phyloP scores from a whole-genome alignment of 495 filamentous ascomycete species.

The Elasticomyces elasticus region DNA sequence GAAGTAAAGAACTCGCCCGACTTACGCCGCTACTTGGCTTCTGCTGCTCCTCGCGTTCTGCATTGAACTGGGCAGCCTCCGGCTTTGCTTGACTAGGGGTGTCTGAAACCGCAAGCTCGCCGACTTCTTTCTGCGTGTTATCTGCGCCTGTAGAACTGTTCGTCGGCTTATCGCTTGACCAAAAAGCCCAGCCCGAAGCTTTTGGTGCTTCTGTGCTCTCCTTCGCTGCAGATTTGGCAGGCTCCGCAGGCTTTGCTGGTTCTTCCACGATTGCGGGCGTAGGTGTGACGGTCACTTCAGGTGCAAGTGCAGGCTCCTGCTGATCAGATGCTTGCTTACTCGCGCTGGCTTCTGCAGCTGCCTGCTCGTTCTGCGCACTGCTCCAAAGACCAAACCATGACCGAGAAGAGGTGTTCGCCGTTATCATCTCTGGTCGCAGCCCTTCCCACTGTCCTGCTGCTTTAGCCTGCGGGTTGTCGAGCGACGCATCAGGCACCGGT shows the following conservation, averaged over 20 bases:
- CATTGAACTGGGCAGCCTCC: conserved; percentile 48
- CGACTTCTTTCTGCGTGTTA: conserved; percentile 42
- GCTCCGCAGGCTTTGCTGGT: neutral
- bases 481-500: neutral
- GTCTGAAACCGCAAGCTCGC: conserved; percentile 60
- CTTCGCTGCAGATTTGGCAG: neutral
- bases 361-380: conserved; percentile 29
- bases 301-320: neutral
- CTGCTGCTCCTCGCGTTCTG: conserved; percentile 32
- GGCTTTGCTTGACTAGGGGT: conserved; percentile 54
- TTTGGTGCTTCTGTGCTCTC: conserved; percentile 26
- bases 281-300: conserved; percentile 7
- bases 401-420: neutral
- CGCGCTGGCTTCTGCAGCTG: neutral
- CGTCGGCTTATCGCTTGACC: conserved; percentile 57
- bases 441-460: conserved; percentile 6
- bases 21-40: neutral
- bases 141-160: conserved; percentile 30
- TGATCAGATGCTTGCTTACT: neutral
- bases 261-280: neutral
- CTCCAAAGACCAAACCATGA: conserved; percentile 36
- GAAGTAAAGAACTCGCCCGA: conserved; percentile 6
- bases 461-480: neutral
- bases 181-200: conserved; percentile 76
- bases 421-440: conserved; percentile 9